Evolutionary conservation across 257 asterid genomes (phyloP), one percentile per base, ranked within the genome.

Genomic region (Avicennia marina): DNA sequence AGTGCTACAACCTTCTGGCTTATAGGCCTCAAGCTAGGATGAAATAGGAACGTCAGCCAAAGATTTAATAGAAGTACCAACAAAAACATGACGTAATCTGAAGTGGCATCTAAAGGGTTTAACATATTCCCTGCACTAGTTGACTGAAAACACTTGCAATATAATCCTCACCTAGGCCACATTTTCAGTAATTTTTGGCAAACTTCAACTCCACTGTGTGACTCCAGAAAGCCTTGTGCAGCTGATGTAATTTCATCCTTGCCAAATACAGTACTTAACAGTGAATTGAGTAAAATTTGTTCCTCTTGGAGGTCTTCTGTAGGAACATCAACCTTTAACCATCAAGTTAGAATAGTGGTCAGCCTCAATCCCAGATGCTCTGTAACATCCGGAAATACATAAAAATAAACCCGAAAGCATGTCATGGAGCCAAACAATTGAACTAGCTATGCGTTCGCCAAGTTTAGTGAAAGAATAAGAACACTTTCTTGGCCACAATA

Each of bases 201-300:
- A 58, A 53, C 74, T 60, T 89, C 96, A n/a, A 73, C 51, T 20
- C 80, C 86, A 56, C 66, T 66, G 55, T 83, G 70, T 56, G 75
- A 80, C 71, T 82, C 94, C 67, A 93, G 70, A 70, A 86, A 86
- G n/a, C 66, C 68, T 52, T 48, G 78, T 15, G 86, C 94, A 44
- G 71, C 67, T 48, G 90, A 72, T 39, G 68, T 60, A 39, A 58
- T 63, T 22, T 80, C 89, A 44, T 80, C 83, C 72, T 75, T 76
- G 59, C 77, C 72, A 69, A 75, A 67, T 70, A 77, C 36, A 68
- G 87, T 68, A 41, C 62, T 63, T 67, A 85, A 49, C 49, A 86
- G 65, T 7, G 89, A 70, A 63, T 75, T 84, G 4, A 93, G 87
- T 53, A 86, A 70, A 49, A 17, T 27, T 53, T 78, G 79, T 64